These are phyloP conservation scores for Albizia julibrissin DNA, from an alignment of 306 rosid genomes.

Conservation along the genomic window DNA sequence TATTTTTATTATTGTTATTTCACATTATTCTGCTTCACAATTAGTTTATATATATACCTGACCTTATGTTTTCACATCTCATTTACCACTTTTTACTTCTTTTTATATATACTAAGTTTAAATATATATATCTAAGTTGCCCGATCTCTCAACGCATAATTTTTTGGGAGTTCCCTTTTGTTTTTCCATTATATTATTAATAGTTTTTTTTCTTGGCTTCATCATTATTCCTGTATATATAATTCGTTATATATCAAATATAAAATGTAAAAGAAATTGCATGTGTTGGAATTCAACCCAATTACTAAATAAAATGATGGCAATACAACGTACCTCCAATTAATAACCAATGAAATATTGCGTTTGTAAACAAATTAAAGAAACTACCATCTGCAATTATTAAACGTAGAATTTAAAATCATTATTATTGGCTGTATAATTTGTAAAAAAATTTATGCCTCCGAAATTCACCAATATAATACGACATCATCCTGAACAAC, in stretches of 20 bases:
- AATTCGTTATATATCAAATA: no score
- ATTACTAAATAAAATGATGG: background rate
- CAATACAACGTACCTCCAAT: background rate
- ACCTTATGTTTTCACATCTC: no score
- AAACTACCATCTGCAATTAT: background rate
- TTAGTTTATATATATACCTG: no score
- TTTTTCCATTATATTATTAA: background rate
- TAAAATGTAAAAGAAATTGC: no score
- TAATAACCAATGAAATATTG: background rate
- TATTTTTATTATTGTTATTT: no score
- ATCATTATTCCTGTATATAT: no score
- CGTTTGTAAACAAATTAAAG: background rate
- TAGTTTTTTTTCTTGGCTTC: background rate
- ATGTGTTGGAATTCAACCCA: background rate
- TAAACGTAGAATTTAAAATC: background rate
- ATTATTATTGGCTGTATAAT: background rate
- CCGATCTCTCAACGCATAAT: background rate
- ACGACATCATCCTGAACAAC: background rate
- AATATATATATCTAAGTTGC: background rate
- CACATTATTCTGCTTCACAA: no score
- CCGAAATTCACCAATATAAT: background rate
- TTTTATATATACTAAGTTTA: no score
- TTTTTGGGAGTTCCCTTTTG: background rate
- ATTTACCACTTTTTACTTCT: background rate
- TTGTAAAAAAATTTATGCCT: background rate